Percentiles rank a stretch among this genome's conserved stretches.
Evolutionary conservation across 78 protist species (phyloP).

Genomic region (Acrasis kona): DNA sequence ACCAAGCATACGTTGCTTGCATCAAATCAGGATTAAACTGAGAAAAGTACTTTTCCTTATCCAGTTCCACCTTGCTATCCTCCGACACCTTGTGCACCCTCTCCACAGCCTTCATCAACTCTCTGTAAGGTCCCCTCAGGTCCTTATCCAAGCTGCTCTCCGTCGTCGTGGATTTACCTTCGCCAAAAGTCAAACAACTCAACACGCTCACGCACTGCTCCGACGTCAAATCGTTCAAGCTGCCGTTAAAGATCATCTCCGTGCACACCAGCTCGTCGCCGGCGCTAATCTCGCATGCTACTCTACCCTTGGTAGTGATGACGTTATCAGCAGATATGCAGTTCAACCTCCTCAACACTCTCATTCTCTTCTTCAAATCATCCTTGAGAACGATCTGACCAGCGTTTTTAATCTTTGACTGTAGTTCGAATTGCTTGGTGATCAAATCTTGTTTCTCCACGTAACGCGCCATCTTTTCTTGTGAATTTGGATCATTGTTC

Average conservation of each 20-base stretch:
- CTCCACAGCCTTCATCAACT: slow-evolving; percentile 55
- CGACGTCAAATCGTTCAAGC: slow-evolving; percentile 64
- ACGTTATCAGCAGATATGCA: slow-evolving; percentile 63
- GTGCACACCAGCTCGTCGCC: slow-evolving; percentile 77
- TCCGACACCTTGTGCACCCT: slow-evolving; percentile 50
- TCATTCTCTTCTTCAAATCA: slow-evolving; percentile 46
- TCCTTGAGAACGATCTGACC: slow-evolving; percentile 50
- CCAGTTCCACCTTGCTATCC: slow-evolving; percentile 64
- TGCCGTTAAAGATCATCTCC: slow-evolving; percentile 84
- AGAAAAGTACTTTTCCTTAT: slow-evolving; percentile 47
- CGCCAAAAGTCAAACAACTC: background rate
- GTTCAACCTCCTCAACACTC: slow-evolving; percentile 80
- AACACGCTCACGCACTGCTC: slow-evolving; percentile 65
- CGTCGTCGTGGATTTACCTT: background rate
- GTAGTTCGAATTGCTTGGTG: background rate
- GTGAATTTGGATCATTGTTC: slow-evolving; percentile 2
- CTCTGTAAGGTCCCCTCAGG: slow-evolving; percentile 28
- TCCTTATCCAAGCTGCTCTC: slow-evolving; percentile 27
- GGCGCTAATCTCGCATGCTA: slow-evolving; percentile 88
- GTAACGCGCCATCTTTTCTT: background rate
- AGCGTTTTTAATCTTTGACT: slow-evolving; percentile 22
- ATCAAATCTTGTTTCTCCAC: background rate
- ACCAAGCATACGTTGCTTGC: slow-evolving; percentile 50
- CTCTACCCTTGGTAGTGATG: slow-evolving; percentile 79
- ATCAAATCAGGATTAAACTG: slow-evolving; percentile 61